Evolutionary conservation across 106 monocot species (phyloP).

Genomic region (Allium sativum): DNA sequence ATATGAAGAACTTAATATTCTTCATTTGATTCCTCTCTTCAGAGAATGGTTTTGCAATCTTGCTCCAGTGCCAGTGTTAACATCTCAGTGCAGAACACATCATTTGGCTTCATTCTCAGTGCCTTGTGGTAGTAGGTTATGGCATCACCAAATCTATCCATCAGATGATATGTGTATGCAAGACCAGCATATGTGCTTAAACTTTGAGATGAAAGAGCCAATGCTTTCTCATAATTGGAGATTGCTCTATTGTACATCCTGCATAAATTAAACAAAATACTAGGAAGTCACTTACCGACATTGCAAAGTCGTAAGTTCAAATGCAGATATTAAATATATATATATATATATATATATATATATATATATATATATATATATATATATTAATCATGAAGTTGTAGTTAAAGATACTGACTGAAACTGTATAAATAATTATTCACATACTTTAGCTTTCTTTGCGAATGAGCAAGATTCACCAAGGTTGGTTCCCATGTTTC

Average conservation of each 20-base stretch:
- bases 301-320: no score
- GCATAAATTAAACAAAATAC: conserved; percentile 4
- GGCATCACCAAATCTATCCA: conserved; percentile 16
- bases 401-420: not conserved
- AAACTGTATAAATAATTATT: not conserved
- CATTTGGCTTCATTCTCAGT: conserved; percentile 44
- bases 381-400: not conserved
- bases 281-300: no score
- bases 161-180: conserved; percentile 90
- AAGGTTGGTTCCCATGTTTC: conserved; percentile 98
- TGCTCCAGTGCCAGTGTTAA: conserved; percentile 48
- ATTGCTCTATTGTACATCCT: conserved; percentile 87
- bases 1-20: no score
- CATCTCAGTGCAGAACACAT: conserved; percentile 67
- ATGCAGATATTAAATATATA: not conserved
- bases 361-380: no score
- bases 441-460: conserved; percentile 85
- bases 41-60: not conserved
- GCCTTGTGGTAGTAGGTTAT: conserved; percentile 1
- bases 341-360: no score
- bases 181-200: conserved; percentile 84
- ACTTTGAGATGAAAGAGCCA: conserved; percentile 66
- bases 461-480: conserved; percentile 81
- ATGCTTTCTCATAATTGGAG: conserved; percentile 81
- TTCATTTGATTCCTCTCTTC: no score